A percentile compares a stretch with the other conserved stretches of the same genome.
Evolutionary conservation across 164 flowering plant genomes (phyloP).

Genomic region (Santalum album): DNA sequence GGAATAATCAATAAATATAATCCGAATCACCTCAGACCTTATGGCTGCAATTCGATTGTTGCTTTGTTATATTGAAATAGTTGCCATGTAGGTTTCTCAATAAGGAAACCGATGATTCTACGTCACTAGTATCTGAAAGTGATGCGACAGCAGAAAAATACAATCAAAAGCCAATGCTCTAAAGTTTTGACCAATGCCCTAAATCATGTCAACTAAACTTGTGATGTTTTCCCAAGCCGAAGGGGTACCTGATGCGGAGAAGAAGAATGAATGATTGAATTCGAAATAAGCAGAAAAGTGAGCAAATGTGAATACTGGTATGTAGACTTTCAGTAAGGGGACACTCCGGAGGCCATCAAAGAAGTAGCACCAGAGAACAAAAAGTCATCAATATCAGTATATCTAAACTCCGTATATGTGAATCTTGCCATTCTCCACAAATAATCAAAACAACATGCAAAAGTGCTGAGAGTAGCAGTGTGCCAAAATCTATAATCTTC

Average conservation of each 20-base stretch:
- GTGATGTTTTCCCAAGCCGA: too few relatives aligned
- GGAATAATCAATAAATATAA: too few relatives aligned
- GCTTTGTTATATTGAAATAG: too few relatives aligned
- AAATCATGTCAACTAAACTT: too few relatives aligned
- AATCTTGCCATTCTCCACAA: conserved; percentile 95
- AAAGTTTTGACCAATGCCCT: too few relatives aligned
- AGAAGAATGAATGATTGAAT: conserved; percentile 65
- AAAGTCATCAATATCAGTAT: conserved; percentile 83
- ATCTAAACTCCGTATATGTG: conserved; percentile 86
- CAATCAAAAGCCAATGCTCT: too few relatives aligned
- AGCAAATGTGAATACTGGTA: conserved; percentile 86
- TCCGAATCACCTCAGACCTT: too few relatives aligned
- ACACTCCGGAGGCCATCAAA: conserved; percentile 54
- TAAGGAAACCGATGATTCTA: too few relatives aligned
- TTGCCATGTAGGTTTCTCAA: too few relatives aligned
- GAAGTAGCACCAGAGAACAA: conserved; percentile 92
- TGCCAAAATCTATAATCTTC: conserved; percentile 22
- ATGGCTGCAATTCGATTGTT: too few relatives aligned
- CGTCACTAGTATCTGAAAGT: too few relatives aligned
- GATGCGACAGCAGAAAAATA: too few relatives aligned
- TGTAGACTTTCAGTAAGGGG: conserved; percentile 73
- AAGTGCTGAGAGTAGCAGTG: conserved; percentile 48
- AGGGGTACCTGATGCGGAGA: conserved; percentile 93
- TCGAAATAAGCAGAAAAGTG: conserved; percentile 69
- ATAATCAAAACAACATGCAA: conserved; percentile 49